A percentile compares a stretch with the other conserved stretches of the same genome.
Evolutionary conservation across 202 grass and related monocot genomes (phyloP).

Genomic region (Tripidium arundinaceum): DNA sequence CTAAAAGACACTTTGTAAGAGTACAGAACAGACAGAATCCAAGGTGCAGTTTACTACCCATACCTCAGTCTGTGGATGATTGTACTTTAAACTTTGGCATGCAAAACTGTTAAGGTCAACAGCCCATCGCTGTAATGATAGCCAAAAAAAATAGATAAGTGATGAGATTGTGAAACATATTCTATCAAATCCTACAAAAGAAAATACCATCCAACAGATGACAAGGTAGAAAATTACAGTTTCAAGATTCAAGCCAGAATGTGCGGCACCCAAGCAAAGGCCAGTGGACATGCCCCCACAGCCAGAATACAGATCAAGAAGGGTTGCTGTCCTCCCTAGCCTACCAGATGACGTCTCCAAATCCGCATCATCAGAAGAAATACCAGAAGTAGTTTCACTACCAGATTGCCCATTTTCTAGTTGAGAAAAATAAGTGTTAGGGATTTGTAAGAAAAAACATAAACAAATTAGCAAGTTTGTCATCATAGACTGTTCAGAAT

Average conservation of each 20-base stretch:
- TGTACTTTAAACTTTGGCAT: conserved; percentile 66
- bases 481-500: no score
- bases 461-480: no score
- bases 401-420: conserved; percentile 40
- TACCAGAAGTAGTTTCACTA: conserved; percentile 23
- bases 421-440: background rate
- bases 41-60: background rate
- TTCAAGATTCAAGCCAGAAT: conserved; percentile 53
- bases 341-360: conserved; percentile 13
- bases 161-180: background rate
- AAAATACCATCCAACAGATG: no score
- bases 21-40: background rate
- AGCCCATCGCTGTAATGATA: conserved; percentile 48
- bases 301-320: conserved; percentile 88
- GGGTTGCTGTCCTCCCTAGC: conserved; percentile 29
- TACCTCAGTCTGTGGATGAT: conserved; percentile 73
- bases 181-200: no score
- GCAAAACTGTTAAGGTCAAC: conserved; percentile 63
- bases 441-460: background rate
- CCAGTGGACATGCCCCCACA: conserved; percentile 87
- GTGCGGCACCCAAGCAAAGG: conserved; percentile 58
- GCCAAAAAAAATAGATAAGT: background rate
- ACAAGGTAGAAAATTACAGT: conserved; percentile 41
- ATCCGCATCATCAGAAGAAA: conserved; percentile 50
- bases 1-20: no score